Base-by-base conservation (phyloP, 192 early-diverging fungal genomes). In the Geranomyces michiganensis region DNA sequence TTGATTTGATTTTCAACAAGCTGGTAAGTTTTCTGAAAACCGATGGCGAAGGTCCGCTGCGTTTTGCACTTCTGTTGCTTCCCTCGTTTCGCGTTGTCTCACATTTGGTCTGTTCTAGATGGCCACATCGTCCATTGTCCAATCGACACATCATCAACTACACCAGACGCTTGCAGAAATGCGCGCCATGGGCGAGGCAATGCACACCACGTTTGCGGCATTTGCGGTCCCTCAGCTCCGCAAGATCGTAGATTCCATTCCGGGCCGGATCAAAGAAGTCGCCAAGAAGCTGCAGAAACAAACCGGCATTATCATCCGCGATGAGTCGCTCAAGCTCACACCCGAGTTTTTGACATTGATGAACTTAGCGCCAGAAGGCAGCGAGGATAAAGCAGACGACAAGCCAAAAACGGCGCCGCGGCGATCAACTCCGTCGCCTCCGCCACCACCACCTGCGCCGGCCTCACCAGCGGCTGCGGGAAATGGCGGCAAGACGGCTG, bases 281-380 rank as follows among this genome's bases (percentile, higher is more conserved):
- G 77, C 72, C 36, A 68, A 70, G 74, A 64, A 74, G 31, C 49
- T 85, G 33, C 56, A 83, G 49, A 69, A 79, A 32, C 46, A 72
- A 32, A 74, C 56, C 17, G 84, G 84, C 10, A 85, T 85, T 66
- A 83, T 85, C 60, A 83, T 85, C 51, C 56, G 71, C 56, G 81
- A 84, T 24, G 75, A 78, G 41, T 48, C 41, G 9, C 26, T 85
- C 29, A 85, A 85, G 62, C 63, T 85, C 19, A 82, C 84, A 7
- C 80, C 81, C 13, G 75, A 77, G 43, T 85, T 85, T 56, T 71
- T 84, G 71, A 53, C 19, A 53, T 7, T 72, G 47, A 76, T 81
- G 73, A 67, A 71, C 47, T 53, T 76, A 59, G 62, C 30, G 15
- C 56, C 62, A 22, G 71, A 81, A 13, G 56, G 45, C 17, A 51